Evolutionary conservation across 1,284 basidiomycete genomes (phyloP).

Genomic region (Cryptococcus maquisensis): DNA sequence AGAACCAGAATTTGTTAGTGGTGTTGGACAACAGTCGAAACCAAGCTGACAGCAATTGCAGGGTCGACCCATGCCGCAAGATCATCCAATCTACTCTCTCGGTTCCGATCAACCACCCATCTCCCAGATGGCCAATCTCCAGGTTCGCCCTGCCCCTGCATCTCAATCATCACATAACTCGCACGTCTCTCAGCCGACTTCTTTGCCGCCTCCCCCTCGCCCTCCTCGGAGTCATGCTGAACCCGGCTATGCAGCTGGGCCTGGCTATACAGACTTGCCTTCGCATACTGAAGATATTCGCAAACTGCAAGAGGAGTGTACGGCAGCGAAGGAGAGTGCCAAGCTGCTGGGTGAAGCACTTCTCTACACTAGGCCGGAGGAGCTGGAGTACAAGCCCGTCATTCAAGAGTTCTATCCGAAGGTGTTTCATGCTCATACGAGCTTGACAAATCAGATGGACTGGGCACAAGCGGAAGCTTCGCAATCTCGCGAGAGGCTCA

Average conservation of each 20-base stretch:
- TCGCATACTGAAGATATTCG: constrained; percentile 39
- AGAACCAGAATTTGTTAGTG: constrained; percentile 42
- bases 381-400: constrained; percentile 32
- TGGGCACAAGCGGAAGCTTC: constrained; percentile 51
- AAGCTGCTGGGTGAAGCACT: constrained; percentile 38
- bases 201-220: constrained; percentile 3
- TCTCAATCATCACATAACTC: constrained; percentile 5
- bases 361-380: constrained; percentile 34
- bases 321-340: constrained; percentile 36
- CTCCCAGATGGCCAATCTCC: constrained; percentile 7
- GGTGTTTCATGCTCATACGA: constrained; percentile 45
- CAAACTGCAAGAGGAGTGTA: constrained; percentile 38
- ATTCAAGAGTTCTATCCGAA: constrained; percentile 47
- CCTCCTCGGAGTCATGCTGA: neutral
- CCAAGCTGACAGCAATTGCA: constrained; percentile 4
- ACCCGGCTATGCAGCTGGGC: constrained; percentile 16
- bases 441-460: constrained; percentile 48
- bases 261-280: constrained; percentile 30
- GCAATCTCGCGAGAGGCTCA: constrained; percentile 27
- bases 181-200: constrained; percentile 10
- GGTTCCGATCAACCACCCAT: constrained; percentile 13
- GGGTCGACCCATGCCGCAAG: constrained; percentile 39
- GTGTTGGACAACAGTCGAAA: neutral
- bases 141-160: constrained; percentile 8
- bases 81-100: constrained; percentile 28